Conservation (phyloP, 2,329 filamentous ascomycete species). For the Ascochyta lentis region DNA sequence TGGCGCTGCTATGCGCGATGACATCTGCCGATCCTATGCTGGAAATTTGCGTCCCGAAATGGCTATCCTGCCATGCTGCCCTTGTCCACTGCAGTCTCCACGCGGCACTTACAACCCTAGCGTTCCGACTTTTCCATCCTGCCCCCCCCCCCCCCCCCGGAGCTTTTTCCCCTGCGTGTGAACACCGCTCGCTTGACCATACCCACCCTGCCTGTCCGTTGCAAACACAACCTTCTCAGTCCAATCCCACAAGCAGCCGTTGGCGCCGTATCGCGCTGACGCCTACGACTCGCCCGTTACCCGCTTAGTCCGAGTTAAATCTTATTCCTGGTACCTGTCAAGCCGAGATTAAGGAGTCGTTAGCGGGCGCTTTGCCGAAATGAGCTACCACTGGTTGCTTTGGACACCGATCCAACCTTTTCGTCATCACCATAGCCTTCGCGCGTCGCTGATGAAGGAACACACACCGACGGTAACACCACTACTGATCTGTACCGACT, state of each 20-base stretch:
- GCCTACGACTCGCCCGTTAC: constrained; percentile 33
- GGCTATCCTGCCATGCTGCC: constrained; percentile 21
- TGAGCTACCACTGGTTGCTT: constrained; percentile 20
- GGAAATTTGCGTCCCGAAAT: constrained; percentile 26
- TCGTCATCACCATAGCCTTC: constrained; percentile 28
- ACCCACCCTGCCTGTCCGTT: constrained; percentile 33
- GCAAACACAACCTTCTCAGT: constrained; percentile 22
- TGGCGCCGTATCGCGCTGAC: constrained; percentile 40
- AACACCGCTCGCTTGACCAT: constrained; percentile 31
- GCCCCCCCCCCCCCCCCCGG: constrained; percentile 29
- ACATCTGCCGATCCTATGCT: constrained; percentile 35
- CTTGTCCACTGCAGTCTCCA: constrained; percentile 28
- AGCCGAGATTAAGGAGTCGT: constrained; percentile 49
- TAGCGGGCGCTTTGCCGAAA: constrained; percentile 39
- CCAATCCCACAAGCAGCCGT: constrained; percentile 46
- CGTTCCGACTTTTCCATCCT: constrained; percentile 25
- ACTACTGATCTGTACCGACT: constrained; percentile 15
- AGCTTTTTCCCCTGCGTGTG: constrained; percentile 39
- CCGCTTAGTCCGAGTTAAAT: constrained; percentile 34
- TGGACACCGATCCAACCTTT: constrained; percentile 21
- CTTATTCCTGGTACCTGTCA: constrained; percentile 28
- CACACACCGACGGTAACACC: constrained; percentile 8
- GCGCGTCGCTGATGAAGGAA: constrained; percentile 24
- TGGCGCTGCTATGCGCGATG: constrained; percentile 40
- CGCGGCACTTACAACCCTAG: constrained; percentile 18